Base-by-base conservation (phyloP, 768 basidiomycete genomes). In the Grammothele lineata region DNA sequence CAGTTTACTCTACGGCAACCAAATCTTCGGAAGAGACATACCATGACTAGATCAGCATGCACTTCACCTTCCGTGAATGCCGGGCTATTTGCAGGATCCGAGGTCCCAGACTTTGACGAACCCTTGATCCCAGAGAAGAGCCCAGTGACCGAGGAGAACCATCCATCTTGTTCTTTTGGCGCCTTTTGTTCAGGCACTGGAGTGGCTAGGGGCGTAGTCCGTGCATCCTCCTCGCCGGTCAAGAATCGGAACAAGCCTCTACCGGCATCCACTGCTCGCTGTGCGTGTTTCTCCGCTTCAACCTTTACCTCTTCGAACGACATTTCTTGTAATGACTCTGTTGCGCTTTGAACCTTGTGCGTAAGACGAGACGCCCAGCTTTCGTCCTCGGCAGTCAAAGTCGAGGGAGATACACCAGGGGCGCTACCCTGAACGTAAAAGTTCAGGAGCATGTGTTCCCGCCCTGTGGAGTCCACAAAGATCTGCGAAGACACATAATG, bases 391-490 rank as follows among this genome's bases (percentile, higher is more conserved):
- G 35, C 36, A 17, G 40, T 18, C 3, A 49, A 24, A 7, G 53
- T 47, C 14, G 56, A 45, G 27, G 68, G 63, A n/a, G n/a, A n/a
- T n/a, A n/a, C n/a, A 23, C 72, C 72, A 39, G 76, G 71, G 30
- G 73, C 68, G 38, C 73, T 69, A 30, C 81, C 82, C 68, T 87
- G 77, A 12, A 92, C 74, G 56, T 84, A 92, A 66, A 92, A 92
- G 36, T 84, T 84, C 62, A 92, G 74, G 24, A 89, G 74, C 80
- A 92, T 82, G 55, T 92, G 90, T 61, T 92, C 88, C 34, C 81
- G 77, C 1, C 90, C 90, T 9, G 76, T 60, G 10, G 81, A 66
- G 61, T 92, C 90, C 21, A 87, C 68, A 48, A 80, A 79, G 51
- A 90, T 75, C 49, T 88, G 84, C 17, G 89, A 90, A 7, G 80